These are phyloP conservation scores for Kurtzmaniella quercitrusa DNA, from an alignment of 1,139 yeast species.

Conservation along the genomic window DNA sequence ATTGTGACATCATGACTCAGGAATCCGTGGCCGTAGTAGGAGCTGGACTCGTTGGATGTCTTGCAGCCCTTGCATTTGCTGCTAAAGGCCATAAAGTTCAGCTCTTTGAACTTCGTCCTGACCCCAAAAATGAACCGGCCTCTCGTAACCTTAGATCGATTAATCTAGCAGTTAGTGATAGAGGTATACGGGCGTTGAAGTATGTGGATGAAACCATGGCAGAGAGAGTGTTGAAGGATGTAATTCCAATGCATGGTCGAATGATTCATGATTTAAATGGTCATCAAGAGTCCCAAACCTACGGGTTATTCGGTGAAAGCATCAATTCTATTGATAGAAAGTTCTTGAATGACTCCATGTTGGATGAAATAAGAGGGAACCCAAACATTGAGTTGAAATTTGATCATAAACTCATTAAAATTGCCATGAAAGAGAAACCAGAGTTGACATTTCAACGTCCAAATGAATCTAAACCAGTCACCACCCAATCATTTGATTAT, in stretches of 20 bases:
- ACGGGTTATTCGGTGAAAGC: constrained; percentile 81
- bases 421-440: constrained; percentile 25
- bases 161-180: constrained; percentile 79
- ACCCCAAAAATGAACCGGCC: constrained; percentile 25
- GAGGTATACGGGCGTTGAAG: constrained; percentile 72
- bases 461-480: constrained; percentile 10
- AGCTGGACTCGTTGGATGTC: constrained; percentile 87
- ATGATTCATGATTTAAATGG: constrained; percentile 81
- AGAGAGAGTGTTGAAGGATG: constrained; percentile 48
- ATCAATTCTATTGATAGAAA: constrained; percentile 85
- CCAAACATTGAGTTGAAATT: constrained; percentile 47
- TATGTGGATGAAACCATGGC: constrained; percentile 60
- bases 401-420: constrained; percentile 50
- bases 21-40: constrained; percentile 55
- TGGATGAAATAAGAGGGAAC: constrained; percentile 55
- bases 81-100: constrained; percentile 71
- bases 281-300: constrained; percentile 60
- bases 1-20: constrained; percentile 6
- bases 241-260: constrained; percentile 84
- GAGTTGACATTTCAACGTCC: constrained; percentile 20
- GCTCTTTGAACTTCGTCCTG: constrained; percentile 56
- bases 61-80: constrained; percentile 78
- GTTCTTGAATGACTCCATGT: constrained; percentile 56
- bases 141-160: constrained; percentile 59
- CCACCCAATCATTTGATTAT: constrained; percentile 42